A percentile compares a stretch with the other conserved stretches of the same genome.
Conservation (phyloP, 2,329 filamentous ascomycete genomes). For the Ascochyta fabae region DNA sequence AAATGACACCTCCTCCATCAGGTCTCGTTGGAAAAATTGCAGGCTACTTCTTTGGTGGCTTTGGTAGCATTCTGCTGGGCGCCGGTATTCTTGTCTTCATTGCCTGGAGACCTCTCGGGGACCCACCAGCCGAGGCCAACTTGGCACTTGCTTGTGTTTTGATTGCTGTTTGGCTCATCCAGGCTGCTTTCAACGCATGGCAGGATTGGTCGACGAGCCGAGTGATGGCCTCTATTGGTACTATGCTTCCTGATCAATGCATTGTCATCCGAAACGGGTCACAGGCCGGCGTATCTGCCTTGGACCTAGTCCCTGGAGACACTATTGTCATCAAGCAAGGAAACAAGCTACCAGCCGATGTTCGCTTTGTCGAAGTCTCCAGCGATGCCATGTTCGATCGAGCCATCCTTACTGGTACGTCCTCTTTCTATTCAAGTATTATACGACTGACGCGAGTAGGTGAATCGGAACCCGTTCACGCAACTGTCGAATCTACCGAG, state of each 20-base stretch:
- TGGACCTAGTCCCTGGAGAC: conserved; percentile 75
- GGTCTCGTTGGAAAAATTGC: conserved; percentile 64
- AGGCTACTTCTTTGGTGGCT: conserved; percentile 79
- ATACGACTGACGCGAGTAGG: conserved; percentile 49
- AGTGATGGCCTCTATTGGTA: conserved; percentile 81
- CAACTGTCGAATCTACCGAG: conserved; percentile 67
- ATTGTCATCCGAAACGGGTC: conserved; percentile 67
- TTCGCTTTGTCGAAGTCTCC: conserved; percentile 72
- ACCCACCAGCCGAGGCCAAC: conserved; percentile 75
- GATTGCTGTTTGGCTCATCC: conserved; percentile 69
- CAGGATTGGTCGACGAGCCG: conserved; percentile 76
- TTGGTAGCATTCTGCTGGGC: conserved; percentile 72
- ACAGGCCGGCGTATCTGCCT: conserved; percentile 58
- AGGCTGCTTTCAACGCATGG: conserved; percentile 63
- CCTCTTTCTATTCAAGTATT: background rate
- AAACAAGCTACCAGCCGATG: conserved; percentile 75
- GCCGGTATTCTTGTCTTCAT: conserved; percentile 76
- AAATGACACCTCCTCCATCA: conserved; percentile 69
- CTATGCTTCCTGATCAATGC: conserved; percentile 78
- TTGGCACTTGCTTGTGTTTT: conserved; percentile 76
- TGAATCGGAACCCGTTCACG: conserved; percentile 70
- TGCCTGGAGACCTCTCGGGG: conserved; percentile 75
- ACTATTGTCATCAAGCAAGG: conserved; percentile 72
- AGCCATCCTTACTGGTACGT: conserved; percentile 70
- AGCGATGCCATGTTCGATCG: conserved; percentile 75